Evolutionary conservation across 1,284 basidiomycete genomes (phyloP).

Genomic region (Apiotrichum gracile): DNA sequence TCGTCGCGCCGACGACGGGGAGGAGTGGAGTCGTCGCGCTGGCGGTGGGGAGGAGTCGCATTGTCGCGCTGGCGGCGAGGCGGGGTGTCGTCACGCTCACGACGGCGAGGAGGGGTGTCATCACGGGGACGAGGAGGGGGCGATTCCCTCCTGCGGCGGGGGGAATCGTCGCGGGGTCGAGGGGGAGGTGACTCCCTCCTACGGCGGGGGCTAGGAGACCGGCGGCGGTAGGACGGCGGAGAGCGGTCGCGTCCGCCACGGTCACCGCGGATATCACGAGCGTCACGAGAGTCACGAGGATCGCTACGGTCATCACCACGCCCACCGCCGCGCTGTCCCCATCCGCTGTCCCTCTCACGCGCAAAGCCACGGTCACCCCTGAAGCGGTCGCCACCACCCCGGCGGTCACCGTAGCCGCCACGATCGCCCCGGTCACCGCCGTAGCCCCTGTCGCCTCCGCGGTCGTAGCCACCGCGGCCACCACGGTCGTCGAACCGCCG

Average conservation of each 20-base stretch:
- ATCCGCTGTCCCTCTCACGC: slow-evolving; percentile 12
- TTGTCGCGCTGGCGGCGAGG: slow-evolving; percentile 1
- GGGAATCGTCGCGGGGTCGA: background rate
- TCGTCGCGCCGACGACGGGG: slow-evolving; percentile 7
- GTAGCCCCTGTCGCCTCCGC: slow-evolving; percentile 2
- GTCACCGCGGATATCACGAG: background rate
- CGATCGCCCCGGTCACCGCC: slow-evolving; percentile 2
- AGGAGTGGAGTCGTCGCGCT: slow-evolving; percentile 1
- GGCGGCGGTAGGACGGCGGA: background rate
- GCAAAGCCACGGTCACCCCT: background rate
- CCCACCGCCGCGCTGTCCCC: background rate
- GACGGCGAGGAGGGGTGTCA: slow-evolving; percentile 3
- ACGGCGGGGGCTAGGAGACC: background rate
- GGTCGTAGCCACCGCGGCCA: background rate
- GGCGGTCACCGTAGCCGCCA: background rate
- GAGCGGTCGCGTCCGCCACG: background rate
- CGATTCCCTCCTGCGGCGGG: slow-evolving; percentile 1
- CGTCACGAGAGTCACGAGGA: background rate
- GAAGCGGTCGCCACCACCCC: slow-evolving; percentile 3
- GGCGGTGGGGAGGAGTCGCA: slow-evolving; percentile 3
- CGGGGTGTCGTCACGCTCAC: slow-evolving; percentile 7
- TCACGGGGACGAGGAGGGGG: slow-evolving; percentile 6
- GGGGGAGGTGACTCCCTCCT: slow-evolving; percentile 1
- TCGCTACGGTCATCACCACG: background rate
- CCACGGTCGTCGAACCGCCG: background rate